Percentiles rank a stretch among this genome's conserved stretches.
phyloP scores from a whole-genome alignment of 169 alveolate genomes.

The Besnoitia besnoiti region DNA sequence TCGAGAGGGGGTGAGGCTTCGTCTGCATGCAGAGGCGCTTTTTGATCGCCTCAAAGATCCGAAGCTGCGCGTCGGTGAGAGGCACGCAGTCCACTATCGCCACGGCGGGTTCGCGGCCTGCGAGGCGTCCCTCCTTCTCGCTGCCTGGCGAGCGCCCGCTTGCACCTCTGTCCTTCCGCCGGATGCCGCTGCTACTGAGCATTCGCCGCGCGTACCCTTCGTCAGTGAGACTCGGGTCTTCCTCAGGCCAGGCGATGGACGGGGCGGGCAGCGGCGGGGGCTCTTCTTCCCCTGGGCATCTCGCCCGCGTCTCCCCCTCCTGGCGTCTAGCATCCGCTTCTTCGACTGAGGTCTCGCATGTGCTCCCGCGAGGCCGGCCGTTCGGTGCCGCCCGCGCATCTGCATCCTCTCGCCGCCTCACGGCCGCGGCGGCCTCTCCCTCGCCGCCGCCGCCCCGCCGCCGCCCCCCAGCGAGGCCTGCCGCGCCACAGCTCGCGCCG shows the following conservation, averaged over 20 bases:
- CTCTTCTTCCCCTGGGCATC: background rate
- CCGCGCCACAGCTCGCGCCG: background rate
- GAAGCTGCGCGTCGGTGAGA: background rate
- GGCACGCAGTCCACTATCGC: background rate
- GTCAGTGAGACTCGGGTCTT: background rate
- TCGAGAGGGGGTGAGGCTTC: background rate
- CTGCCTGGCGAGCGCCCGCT: background rate
- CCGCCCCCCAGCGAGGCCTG: too few species aligned
- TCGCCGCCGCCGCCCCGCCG: background rate
- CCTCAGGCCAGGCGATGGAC: conserved; percentile 11
- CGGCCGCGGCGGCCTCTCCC: background rate
- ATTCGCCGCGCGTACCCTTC: conserved; percentile 37
- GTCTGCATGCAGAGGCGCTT: background rate
- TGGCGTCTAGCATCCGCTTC: too few species aligned
- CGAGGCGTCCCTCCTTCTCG: background rate
- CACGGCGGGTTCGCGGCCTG: background rate
- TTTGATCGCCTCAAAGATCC: background rate
- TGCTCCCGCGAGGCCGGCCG: too few species aligned
- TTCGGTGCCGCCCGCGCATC: too few species aligned
- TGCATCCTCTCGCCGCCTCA: background rate
- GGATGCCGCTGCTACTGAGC: conserved; percentile 15
- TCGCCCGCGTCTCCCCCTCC: too few species aligned
- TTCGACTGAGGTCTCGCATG: too few species aligned
- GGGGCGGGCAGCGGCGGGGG: background rate
- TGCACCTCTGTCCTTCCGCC: background rate